phyloP scores from a whole-genome alignment of 208 protist species.

The Phytomonas sp. region DNA sequence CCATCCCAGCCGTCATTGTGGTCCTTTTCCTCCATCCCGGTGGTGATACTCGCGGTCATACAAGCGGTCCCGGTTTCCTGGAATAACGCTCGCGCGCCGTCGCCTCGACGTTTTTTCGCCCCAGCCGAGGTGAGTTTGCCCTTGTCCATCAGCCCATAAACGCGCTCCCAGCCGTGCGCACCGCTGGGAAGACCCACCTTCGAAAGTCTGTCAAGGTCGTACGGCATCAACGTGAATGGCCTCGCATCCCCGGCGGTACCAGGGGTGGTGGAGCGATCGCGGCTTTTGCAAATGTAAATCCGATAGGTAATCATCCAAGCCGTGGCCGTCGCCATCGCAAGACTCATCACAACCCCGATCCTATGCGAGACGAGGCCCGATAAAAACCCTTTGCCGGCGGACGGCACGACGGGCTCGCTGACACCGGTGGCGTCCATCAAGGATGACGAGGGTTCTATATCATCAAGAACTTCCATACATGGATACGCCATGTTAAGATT shows the following conservation, averaged over 20 bases:
- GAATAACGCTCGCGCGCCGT: not conserved
- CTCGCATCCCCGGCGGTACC: not conserved
- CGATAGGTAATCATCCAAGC: conserved; percentile 9
- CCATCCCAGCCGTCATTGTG: not conserved
- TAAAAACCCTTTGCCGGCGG: not conserved
- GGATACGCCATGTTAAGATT: too few species aligned
- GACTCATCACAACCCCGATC: not conserved
- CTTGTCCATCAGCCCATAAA: conserved; percentile 21
- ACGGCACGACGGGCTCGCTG: not conserved
- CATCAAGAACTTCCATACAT: too few species aligned
- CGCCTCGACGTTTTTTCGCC: not conserved
- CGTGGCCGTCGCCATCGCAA: conserved; percentile 4
- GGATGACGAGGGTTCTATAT: conserved; percentile 1
- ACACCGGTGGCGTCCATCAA: not conserved
- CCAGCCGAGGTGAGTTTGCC: not conserved
- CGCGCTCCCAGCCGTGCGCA: conserved; percentile 33
- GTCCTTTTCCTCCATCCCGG: not conserved
- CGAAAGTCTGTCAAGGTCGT: conserved; percentile 19
- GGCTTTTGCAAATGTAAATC: conserved; percentile 3
- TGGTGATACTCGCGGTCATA: too few species aligned
- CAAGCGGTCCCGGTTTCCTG: too few species aligned
- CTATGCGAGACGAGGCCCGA: not conserved
- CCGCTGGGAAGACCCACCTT: conserved; percentile 22
- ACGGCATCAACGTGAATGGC: not conserved
- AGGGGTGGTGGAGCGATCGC: not conserved